Evolutionary conservation across 192 early-diverging fungal species (phyloP), one percentile per base, ranked within the genome.

Genomic region (Linnemannia hyalina): DNA sequence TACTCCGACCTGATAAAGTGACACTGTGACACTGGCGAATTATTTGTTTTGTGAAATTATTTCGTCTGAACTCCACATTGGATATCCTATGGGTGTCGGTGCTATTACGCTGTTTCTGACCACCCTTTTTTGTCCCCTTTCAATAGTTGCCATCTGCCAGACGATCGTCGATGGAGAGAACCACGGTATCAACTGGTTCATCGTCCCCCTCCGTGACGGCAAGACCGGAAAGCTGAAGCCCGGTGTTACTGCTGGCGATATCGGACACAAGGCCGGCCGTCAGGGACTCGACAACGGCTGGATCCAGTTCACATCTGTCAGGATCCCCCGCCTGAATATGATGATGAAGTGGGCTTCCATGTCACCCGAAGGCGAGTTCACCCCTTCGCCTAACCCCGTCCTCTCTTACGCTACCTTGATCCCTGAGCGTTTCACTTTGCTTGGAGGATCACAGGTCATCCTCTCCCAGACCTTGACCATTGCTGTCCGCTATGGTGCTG

Each of bases 211-310:
- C 16, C 91, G 93, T 73, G 88, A 90, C 36, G 69, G 71, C 18
- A 75, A 76, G 40, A 91, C 89, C 22, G 93, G 92, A 35, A 74
- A 82, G 36, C 70, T 92, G 9, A 52, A 91, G n/a, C 90, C 90
- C 11, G 89, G 89, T 23, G 88, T 94, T 22, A 79, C 88, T 6
- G 80, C 80, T 47, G 93, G 93, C 60, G 92, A 93, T 80, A 78
- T 93, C 54, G 93, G 93, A 23, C 82, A 89, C 41, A 94, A 94
- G 76, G 85, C 72, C 26, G 90, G 90, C 35, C 90, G 93, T 38
- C 63, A 83, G 42, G 93, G 93, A 54, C 80, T 93, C 6, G 93
- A 94, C 76, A 94, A 93, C 70, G 93, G 93, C 6, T 94, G 92
- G 92, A 94, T 94, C 20, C 92, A 94, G 78, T 91, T 93, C 73